Percentiles rank a stretch among this genome's conserved stretches.
Evolutionary conservation across 1,284 basidiomycete species (phyloP).

Genomic region (Volvariella volvacea): DNA sequence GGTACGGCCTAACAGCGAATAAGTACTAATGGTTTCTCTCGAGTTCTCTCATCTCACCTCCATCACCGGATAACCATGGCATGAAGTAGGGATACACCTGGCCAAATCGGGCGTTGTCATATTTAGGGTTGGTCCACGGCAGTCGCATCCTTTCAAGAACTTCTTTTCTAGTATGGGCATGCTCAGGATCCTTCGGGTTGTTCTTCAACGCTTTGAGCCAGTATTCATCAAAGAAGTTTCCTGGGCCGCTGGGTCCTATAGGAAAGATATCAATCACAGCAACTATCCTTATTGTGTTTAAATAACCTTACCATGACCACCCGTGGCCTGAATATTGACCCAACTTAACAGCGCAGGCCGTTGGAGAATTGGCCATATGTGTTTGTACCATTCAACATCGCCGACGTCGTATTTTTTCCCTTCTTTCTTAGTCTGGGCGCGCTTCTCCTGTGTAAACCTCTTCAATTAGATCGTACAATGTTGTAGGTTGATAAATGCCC

Average conservation of each 20-base stretch:
- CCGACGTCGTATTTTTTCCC: slow-evolving; percentile 12
- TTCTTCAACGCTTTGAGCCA: neutral
- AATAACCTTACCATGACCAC: slow-evolving; percentile 14
- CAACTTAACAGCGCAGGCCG: slow-evolving; percentile 12
- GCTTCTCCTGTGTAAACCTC: slow-evolving; percentile 19
- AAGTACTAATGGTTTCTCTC: slow-evolving; percentile 1
- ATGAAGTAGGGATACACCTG: slow-evolving; percentile 20
- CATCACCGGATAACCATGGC: slow-evolving; percentile 25
- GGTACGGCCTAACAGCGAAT: neutral
- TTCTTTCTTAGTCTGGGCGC: slow-evolving; percentile 4
- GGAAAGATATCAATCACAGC: too few relatives aligned
- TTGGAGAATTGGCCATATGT: slow-evolving; percentile 24
- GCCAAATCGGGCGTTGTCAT: slow-evolving; percentile 2
- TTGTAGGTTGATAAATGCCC: slow-evolving; percentile 22
- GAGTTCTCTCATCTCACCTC: slow-evolving; percentile 7
- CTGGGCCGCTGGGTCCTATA: slow-evolving; percentile 9
- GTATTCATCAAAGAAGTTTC: slow-evolving; percentile 12
- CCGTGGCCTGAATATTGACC: slow-evolving; percentile 14
- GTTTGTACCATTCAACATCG: slow-evolving; percentile 16
- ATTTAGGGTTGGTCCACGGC: neutral
- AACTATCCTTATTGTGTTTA: too few relatives aligned
- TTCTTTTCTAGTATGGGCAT: neutral
- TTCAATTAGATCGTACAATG: slow-evolving; percentile 25
- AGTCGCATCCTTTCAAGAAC: neutral
- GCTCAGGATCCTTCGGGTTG: neutral